Evolutionary conservation across 768 basidiomycete genomes (phyloP).

Genomic region (Aureoboletus auriporus): DNA sequence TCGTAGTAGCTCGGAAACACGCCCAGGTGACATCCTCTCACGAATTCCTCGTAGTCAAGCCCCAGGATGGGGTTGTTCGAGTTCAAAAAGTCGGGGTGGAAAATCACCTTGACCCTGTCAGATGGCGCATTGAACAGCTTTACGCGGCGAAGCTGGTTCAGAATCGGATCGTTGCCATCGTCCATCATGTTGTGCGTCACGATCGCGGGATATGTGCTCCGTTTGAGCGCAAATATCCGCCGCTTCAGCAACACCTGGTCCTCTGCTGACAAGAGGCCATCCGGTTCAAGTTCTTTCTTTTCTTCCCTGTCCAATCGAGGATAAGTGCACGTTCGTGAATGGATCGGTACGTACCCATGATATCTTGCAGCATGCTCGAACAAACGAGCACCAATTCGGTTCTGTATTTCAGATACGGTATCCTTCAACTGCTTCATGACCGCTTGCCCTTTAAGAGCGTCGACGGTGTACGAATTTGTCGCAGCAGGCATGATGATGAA

Average conservation of each 20-base stretch:
- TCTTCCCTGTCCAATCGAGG: slow-evolving; percentile 48
- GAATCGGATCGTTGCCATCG: slow-evolving; percentile 85
- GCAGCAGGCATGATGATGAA: slow-evolving; percentile 99
- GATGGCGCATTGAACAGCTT: slow-evolving; percentile 84
- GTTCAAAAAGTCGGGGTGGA: slow-evolving; percentile 98
- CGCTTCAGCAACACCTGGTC: slow-evolving; percentile 95
- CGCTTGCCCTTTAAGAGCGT: slow-evolving; percentile 95
- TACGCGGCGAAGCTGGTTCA: slow-evolving; percentile 92
- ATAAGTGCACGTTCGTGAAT: neutral
- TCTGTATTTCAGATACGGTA: slow-evolving; percentile 93
- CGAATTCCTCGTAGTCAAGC: slow-evolving; percentile 98
- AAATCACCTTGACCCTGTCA: slow-evolving; percentile 96
- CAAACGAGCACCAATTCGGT: slow-evolving; percentile 84
- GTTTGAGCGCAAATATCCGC: slow-evolving; percentile 92
- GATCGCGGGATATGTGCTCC: slow-evolving; percentile 91
- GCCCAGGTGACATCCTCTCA: slow-evolving; percentile 94
- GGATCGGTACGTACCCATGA: slow-evolving; percentile 61
- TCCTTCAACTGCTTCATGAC: slow-evolving; percentile 96
- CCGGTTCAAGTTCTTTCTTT: slow-evolving; percentile 67
- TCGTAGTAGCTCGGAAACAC: slow-evolving; percentile 99
- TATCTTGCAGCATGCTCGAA: slow-evolving; percentile 95
- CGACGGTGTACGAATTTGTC: slow-evolving; percentile 95
- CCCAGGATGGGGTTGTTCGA: slow-evolving; percentile 97
- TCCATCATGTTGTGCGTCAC: slow-evolving; percentile 99
- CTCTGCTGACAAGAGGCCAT: slow-evolving; percentile 79